Conservation (phyloP, 2,329 filamentous ascomycete genomes). For the Epicoccum nigrum region DNA sequence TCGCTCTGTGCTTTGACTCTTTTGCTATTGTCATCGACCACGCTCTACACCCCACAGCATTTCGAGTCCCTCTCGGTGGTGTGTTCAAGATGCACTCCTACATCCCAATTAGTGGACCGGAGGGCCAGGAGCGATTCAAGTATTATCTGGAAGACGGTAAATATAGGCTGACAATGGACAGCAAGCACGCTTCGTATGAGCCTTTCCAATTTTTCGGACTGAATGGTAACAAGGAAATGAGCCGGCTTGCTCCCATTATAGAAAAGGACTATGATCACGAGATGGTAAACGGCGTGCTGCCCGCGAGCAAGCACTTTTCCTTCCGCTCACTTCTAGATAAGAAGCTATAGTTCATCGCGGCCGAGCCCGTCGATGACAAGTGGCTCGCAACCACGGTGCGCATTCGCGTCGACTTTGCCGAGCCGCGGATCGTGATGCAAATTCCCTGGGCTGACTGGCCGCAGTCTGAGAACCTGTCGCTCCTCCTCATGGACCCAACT, state of each 20-base stretch:
- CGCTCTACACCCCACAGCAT: not conserved
- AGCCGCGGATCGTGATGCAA: constrained; percentile 2
- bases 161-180: constrained; percentile 2
- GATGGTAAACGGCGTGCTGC: not conserved
- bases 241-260: not conserved
- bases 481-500: not conserved
- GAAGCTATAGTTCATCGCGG: not conserved
- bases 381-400: constrained; percentile 10
- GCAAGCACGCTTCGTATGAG: not conserved
- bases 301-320: not conserved
- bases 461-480: not conserved
- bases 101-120: not conserved
- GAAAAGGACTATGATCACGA: not conserved
- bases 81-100: constrained; percentile 1
- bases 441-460: constrained; percentile 9
- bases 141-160: constrained; percentile 1
- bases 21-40: constrained; percentile 12
- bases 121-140: not conserved
- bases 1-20: constrained; percentile 7
- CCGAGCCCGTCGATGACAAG: not conserved
- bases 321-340: constrained; percentile 7
- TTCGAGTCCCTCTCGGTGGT: not conserved
- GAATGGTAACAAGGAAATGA: not conserved
- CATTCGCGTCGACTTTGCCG: constrained; percentile 7
- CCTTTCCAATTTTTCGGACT: constrained; percentile 3